Conservation (phyloP, 1,284 basidiomycete genomes). For the Malassezia caprae region DNA sequence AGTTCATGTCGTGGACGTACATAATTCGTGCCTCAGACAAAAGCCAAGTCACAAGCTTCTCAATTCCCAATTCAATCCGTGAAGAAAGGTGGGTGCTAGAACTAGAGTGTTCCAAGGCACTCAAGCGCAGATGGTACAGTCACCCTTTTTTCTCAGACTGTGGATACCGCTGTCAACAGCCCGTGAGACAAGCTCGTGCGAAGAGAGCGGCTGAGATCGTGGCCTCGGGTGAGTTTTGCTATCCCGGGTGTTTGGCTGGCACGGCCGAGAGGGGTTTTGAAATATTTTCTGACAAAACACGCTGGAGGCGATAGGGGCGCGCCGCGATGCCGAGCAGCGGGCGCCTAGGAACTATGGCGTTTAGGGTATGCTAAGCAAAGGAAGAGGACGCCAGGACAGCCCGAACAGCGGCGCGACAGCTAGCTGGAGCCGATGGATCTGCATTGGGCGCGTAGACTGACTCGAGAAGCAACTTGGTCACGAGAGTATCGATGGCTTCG, state of each 20-base stretch:
- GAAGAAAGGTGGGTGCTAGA: not conserved
- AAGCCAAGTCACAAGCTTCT: not conserved
- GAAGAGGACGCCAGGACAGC: constrained; percentile 6
- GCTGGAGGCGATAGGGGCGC: not conserved
- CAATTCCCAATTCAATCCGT: not conserved
- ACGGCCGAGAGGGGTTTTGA: constrained; percentile 8
- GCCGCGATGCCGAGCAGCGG: not conserved
- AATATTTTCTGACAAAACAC: constrained; percentile 12
- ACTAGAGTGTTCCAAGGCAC: not conserved
- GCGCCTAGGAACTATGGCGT: not conserved
- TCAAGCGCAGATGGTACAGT: not conserved
- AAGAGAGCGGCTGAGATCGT: not conserved
- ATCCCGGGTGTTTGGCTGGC: constrained; percentile 17
- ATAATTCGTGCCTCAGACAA: not conserved
- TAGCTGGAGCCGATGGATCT: not conserved
- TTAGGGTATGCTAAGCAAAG: not conserved
- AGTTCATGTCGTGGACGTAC: not conserved
- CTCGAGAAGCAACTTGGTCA: constrained; percentile 28
- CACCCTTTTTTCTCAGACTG: not conserved
- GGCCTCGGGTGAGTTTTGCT: constrained; percentile 12
- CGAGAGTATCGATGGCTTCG: constrained; percentile 28
- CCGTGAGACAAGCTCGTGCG: not conserved
- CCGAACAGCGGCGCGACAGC: constrained; percentile 9
- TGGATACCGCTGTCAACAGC: not conserved
- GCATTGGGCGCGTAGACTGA: constrained; percentile 27